phyloP scores from a whole-genome alignment of 2,329 filamentous ascomycete genomes.

The Graphiopsis chlorocephala region DNA sequence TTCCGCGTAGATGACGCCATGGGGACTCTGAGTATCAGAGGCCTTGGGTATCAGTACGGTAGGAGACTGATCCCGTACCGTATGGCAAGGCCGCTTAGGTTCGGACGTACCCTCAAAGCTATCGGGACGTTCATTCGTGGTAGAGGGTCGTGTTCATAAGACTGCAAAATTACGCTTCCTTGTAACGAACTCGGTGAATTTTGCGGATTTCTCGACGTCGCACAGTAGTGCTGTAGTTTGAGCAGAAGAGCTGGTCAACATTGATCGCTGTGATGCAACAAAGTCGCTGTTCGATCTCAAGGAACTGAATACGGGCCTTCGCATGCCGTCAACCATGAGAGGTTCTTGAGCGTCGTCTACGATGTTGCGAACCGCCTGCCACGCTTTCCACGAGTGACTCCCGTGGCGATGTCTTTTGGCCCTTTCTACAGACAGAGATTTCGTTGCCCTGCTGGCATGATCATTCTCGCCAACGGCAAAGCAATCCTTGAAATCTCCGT shows the following conservation, averaged over 20 bases:
- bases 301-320: background rate
- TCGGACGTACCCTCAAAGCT: background rate
- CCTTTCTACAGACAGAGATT: background rate
- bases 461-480: background rate
- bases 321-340: background rate
- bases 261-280: background rate
- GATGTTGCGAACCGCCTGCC: background rate
- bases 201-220: background rate
- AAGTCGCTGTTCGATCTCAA: background rate
- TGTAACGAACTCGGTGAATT: background rate
- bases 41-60: background rate
- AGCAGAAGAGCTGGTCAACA: background rate
- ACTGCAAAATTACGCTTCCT: background rate
- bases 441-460: background rate
- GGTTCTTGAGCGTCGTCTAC: background rate
- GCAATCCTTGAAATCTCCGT: background rate
- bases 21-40: background rate
- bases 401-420: background rate
- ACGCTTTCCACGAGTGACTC: background rate
- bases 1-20: background rate
- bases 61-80: background rate
- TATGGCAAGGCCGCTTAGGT: background rate
- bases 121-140: background rate
- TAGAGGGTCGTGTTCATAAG: background rate
- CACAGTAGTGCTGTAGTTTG: background rate